Evolutionary conservation across 108 stramenopile genomes (phyloP), one percentile per base, ranked within the genome.

Genomic region (Skeletonema marinoi): DNA sequence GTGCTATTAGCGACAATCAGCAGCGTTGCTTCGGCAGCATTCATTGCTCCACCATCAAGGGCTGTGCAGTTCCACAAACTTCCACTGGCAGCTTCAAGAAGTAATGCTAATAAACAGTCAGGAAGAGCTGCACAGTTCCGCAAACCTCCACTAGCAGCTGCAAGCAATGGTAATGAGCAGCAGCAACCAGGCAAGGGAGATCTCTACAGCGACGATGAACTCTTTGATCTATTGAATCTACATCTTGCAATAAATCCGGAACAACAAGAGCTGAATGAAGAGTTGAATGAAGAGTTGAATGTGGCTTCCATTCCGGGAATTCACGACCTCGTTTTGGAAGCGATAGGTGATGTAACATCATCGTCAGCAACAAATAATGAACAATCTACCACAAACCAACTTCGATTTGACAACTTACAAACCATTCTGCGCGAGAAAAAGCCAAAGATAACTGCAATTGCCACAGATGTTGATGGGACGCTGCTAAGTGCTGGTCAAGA

Each of bases 401-500:
- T 48, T 25, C 60, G 69, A 36, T 65, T 51, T 17, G 77, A 70
- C 13, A 67, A 64, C 17, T 54, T 65, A 6, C 51, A 68, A 68
- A 73, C 38, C 75, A 70, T 72, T 21, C 51, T 75, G 4, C 81
- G 62, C 25, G 70, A 80, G 60, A 80, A 33, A 54, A 70, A 67
- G 66, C 78, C 64, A 11, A 12, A 4, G 46, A 86, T 66, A 82
- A 70, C 72, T 16, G 94, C 93, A 25, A 90, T 97, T 72, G 94
- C 93, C 1, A 84, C 88, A 42, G 96, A 97, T 82, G 90, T 97
- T 9, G 96, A 97, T 71, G 96, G 96, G 0, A 97, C 96, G 16
- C 62, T 97, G 10, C 73, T 95, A 35, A 82, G 81, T 17, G 75
- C 87, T 6, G 72, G 84, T 13, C 88, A 90, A 68, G 73, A 68